Evolutionary conservation across 1,284 basidiomycete species (phyloP).

Genomic region (Limonomyces culmigenus): DNA sequence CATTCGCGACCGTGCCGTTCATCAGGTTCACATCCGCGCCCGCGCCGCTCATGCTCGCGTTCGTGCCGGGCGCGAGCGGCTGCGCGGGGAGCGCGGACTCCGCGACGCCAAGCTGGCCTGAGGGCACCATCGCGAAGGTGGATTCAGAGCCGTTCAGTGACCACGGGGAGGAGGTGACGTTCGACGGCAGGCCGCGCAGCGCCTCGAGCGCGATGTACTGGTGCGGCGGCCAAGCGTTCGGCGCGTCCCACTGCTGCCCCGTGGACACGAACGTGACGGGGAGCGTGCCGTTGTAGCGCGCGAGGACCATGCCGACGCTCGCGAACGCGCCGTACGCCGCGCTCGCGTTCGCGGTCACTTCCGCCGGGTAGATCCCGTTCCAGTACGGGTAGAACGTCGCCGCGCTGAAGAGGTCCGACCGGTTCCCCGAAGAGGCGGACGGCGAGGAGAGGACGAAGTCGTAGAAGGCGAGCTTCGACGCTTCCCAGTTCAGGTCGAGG

Average conservation of each 20-base stretch:
- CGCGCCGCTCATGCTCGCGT: constrained; percentile 33
- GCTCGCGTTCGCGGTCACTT: constrained; percentile 35
- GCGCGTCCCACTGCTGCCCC: constrained; percentile 75
- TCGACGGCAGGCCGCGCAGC: constrained; percentile 52
- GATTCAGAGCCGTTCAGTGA: constrained; percentile 28
- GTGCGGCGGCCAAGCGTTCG: constrained; percentile 77
- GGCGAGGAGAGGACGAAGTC: constrained; percentile 34
- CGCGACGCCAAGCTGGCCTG: constrained; percentile 55
- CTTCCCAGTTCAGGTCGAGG: constrained; percentile 79
- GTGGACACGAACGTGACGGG: constrained; percentile 61
- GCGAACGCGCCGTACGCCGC: constrained; percentile 64
- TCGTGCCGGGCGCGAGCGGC: constrained; percentile 28
- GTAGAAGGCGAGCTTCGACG: constrained; percentile 71
- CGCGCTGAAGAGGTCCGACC: constrained; percentile 45
- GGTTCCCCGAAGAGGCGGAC: constrained; percentile 49
- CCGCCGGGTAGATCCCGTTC: constrained; percentile 69
- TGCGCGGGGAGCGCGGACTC: constrained; percentile 58
- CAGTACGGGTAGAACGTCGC: constrained; percentile 80
- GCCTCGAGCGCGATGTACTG: constrained; percentile 72
- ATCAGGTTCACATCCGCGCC: constrained; percentile 40
- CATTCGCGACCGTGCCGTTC: constrained; percentile 53
- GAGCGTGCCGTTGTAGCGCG: constrained; percentile 71
- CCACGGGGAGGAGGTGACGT: constrained; percentile 38
- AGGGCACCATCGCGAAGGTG: constrained; percentile 52
- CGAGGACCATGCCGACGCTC: constrained; percentile 59